phyloP scores from a whole-genome alignment of 2,329 filamentous ascomycete genomes.

The Cucurbitaria berberidis region DNA sequence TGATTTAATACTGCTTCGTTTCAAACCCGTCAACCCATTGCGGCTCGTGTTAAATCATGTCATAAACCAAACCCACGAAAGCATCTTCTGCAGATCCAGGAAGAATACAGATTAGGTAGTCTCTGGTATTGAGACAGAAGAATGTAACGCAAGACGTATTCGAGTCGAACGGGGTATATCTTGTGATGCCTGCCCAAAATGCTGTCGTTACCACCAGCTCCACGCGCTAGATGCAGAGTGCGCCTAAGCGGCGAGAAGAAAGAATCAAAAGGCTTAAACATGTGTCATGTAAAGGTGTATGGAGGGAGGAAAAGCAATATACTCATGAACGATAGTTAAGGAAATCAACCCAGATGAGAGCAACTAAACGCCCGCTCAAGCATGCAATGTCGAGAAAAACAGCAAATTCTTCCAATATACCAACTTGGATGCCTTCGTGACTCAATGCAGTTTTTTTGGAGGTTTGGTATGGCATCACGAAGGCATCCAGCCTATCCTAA shows the following conservation, averaged over 20 bases:
- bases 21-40: neutral
- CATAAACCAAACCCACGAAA: neutral
- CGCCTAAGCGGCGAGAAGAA: conserved; percentile 7
- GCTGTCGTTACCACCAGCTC: conserved; percentile 17
- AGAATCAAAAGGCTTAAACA: conserved; percentile 1
- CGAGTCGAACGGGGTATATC: conserved; percentile 23
- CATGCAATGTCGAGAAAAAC: neutral
- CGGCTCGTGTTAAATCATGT: neutral
- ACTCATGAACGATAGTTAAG: neutral
- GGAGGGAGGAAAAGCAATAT: neutral
- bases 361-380: neutral
- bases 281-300: neutral
- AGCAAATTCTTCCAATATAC: neutral
- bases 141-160: conserved; percentile 9
- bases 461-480: neutral
- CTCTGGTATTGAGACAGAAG: neutral
- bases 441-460: neutral
- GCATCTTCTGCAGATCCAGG: neutral
- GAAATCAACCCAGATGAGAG: neutral
- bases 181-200: conserved; percentile 21
- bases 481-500: neutral
- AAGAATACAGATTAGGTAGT: conserved; percentile 16
- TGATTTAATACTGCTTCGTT: neutral
- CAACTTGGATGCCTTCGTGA: neutral
- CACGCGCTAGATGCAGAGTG: conserved; percentile 20